These are phyloP conservation scores for Basidioascus undulatus DNA, from an alignment of 768 basidiomycete genomes.

Conservation along the genomic window DNA sequence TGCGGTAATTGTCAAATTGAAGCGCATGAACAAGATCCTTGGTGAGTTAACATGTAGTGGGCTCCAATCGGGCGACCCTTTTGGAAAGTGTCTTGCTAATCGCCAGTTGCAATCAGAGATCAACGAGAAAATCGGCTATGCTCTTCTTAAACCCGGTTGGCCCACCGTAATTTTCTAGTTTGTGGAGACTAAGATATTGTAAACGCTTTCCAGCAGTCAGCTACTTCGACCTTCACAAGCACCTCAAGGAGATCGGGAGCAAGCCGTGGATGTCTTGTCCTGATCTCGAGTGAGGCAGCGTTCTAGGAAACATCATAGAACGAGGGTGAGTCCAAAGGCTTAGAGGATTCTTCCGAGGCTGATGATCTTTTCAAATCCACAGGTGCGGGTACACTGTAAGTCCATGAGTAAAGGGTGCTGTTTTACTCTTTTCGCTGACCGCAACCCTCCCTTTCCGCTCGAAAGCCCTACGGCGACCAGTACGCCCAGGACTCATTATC, in stretches of 20 bases:
- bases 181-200: too few species aligned
- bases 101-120: too few species aligned
- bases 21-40: constrained; percentile 9
- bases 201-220: too few species aligned
- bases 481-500: too few species aligned
- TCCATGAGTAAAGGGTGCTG: too few species aligned
- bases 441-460: too few species aligned
- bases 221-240: constrained; percentile 9
- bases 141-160: constrained; percentile 8
- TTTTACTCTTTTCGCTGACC: too few species aligned
- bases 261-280: constrained; percentile 8
- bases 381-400: constrained; percentile 5
- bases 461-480: constrained; percentile 8
- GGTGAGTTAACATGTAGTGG: too few species aligned
- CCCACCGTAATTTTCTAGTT: too few species aligned
- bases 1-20: constrained; percentile 3
- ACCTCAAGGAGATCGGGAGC: constrained; percentile 3
- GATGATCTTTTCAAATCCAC: not conserved
- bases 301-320: constrained; percentile 6
- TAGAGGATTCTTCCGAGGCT: not conserved
- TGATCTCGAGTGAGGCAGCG: constrained; percentile 6
- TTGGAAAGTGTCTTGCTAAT: too few species aligned
- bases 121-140: constrained; percentile 5
- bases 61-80: too few species aligned
- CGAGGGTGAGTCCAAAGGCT: not conserved